Percentiles rank a stretch among this genome's conserved stretches.
Conservation (phyloP, 179 eudicot species). For the Drosera spatulata region DNA sequence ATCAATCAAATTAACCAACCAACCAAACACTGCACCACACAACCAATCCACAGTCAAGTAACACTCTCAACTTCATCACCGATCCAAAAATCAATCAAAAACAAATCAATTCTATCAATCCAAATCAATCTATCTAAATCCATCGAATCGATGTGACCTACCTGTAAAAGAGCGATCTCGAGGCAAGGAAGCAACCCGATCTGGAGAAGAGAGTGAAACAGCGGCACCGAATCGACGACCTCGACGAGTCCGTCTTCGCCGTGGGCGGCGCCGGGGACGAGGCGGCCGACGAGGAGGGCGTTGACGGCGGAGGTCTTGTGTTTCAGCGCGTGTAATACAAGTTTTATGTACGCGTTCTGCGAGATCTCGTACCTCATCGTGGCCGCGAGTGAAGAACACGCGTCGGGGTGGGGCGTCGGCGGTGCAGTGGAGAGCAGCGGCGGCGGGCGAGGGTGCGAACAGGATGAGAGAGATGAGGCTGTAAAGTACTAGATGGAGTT, state of each 20-base stretch:
- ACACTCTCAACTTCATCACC: not conserved
- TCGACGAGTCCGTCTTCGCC: conserved; percentile 26
- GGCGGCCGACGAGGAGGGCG: conserved; percentile 63
- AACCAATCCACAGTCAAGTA: not conserved
- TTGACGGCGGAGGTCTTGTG: conserved; percentile 57
- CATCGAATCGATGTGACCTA: conserved; percentile 2
- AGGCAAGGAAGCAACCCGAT: conserved; percentile 74
- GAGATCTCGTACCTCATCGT: conserved; percentile 34
- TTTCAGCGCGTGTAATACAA: conserved; percentile 53
- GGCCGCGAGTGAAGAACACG: too few relatives aligned
- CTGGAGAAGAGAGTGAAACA: conserved; percentile 50
- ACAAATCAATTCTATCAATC: not conserved
- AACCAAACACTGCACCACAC: too few relatives aligned
- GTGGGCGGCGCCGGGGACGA: conserved; percentile 16
- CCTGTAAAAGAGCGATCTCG: conserved; percentile 75
- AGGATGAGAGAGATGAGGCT: not conserved
- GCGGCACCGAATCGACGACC: conserved; percentile 65
- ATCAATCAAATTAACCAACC: too few relatives aligned
- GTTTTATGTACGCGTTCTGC: conserved; percentile 67
- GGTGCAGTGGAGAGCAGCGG: not conserved
- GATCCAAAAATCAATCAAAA: not conserved
- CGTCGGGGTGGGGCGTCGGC: not conserved
- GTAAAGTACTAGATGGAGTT: too few relatives aligned
- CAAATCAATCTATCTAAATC: conserved; percentile 3
- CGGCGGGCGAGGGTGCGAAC: not conserved